Conservation (phyloP, 1,284 basidiomycete species). For the Tilletia indica region DNA sequence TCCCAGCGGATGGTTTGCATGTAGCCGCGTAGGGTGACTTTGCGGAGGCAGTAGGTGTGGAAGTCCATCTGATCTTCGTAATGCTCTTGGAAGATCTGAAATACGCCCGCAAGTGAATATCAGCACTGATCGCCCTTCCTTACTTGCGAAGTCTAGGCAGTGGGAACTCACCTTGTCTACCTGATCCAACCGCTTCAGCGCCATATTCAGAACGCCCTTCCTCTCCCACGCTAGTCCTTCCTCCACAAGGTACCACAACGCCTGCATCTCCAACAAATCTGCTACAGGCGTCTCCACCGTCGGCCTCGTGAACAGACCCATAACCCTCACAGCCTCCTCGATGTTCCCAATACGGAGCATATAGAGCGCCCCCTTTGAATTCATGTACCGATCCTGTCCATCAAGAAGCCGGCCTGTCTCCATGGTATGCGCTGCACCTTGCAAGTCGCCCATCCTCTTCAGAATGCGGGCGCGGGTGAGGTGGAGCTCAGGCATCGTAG, state of each 20-base stretch:
- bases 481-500: constrained; percentile 87
- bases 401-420: constrained; percentile 83
- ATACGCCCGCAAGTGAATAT: neutral
- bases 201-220: constrained; percentile 70
- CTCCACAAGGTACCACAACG: constrained; percentile 80
- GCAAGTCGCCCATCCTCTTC: constrained; percentile 79
- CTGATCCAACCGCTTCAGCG: constrained; percentile 80
- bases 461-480: constrained; percentile 79
- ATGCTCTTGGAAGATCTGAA: constrained; percentile 76
- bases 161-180: constrained; percentile 67
- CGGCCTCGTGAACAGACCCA: constrained; percentile 51
- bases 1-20: constrained; percentile 77
- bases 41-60: constrained; percentile 89
- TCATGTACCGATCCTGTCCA: constrained; percentile 92
- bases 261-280: constrained; percentile 96
- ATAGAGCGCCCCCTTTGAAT: constrained; percentile 92
- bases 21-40: constrained; percentile 83
- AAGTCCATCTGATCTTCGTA: constrained; percentile 99
- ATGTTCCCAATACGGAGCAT: constrained; percentile 71
- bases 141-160: no score
- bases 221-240: constrained; percentile 73
- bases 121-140: neutral
- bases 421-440: constrained; percentile 73
- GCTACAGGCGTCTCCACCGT: constrained; percentile 68
- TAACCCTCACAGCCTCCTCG: constrained; percentile 58